These are phyloP conservation scores for Spiraea crenata DNA, from an alignment of 331 rosid genomes.

Conservation along the genomic window DNA sequence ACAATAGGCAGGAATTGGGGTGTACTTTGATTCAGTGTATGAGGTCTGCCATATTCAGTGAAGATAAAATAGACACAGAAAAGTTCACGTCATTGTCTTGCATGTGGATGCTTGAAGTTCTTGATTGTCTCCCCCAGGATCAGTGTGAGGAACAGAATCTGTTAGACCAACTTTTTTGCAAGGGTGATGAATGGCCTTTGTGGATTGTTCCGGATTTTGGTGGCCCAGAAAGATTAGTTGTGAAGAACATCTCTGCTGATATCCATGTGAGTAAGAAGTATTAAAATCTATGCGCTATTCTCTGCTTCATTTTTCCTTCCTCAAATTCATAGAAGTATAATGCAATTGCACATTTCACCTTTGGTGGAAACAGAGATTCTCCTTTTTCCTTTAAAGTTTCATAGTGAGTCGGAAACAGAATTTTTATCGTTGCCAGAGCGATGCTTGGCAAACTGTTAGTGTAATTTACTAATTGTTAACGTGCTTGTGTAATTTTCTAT, in stretches of 20 bases:
- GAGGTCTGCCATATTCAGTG: slow-evolving; percentile 62
- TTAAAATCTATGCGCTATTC: slow-evolving; percentile 6
- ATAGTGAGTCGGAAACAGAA: background rate
- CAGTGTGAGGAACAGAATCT: slow-evolving; percentile 59
- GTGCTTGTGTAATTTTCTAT: background rate
- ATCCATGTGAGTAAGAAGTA: slow-evolving; percentile 24
- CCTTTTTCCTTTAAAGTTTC: background rate
- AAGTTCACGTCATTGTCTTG: slow-evolving; percentile 52
- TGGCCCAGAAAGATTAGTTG: slow-evolving; percentile 39
- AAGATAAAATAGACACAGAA: slow-evolving; percentile 49
- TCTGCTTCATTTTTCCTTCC: background rate
- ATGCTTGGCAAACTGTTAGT: background rate
- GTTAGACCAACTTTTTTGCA: slow-evolving; percentile 58
- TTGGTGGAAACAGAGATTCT: background rate
- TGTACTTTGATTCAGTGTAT: slow-evolving; percentile 52
- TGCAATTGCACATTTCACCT: background rate
- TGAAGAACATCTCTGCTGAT: slow-evolving; percentile 24
- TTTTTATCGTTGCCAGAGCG: no score
- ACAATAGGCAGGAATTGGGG: slow-evolving; percentile 45
- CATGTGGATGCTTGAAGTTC: slow-evolving; percentile 75
- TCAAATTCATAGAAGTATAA: background rate
- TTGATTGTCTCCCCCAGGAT: slow-evolving; percentile 51
- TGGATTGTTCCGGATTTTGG: slow-evolving; percentile 49
- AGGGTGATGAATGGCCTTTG: slow-evolving; percentile 70
- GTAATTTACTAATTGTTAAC: background rate